Evolutionary conservation across 2,329 filamentous ascomycete species (phyloP).

Genomic region (Huntiella moniliformis): DNA sequence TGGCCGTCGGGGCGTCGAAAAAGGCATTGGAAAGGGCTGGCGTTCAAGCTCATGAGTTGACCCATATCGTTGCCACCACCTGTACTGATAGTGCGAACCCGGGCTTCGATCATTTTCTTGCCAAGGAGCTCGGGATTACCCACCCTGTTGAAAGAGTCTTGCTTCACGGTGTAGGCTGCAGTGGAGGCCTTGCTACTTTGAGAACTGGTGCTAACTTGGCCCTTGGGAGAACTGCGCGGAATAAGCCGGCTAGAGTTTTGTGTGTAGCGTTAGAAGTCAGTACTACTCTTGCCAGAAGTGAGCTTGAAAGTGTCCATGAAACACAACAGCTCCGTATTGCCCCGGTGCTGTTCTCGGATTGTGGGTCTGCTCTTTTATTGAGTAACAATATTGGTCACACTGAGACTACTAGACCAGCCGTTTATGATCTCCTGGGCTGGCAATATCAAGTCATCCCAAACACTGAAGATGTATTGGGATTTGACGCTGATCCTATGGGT

Average conservation of each 20-base stretch:
- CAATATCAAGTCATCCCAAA: slow-evolving; percentile 43
- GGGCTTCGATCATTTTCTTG: slow-evolving; percentile 47
- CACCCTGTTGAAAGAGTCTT: slow-evolving; percentile 43
- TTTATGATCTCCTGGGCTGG: slow-evolving; percentile 47
- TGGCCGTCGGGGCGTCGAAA: slow-evolving; percentile 34
- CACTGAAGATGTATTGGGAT: slow-evolving; percentile 43
- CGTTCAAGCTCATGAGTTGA: slow-evolving; percentile 34
- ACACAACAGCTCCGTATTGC: slow-evolving; percentile 45
- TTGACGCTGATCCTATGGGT: slow-evolving; percentile 45
- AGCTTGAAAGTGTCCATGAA: slow-evolving; percentile 43
- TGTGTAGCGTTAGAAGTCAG: slow-evolving; percentile 46
- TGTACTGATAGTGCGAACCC: slow-evolving; percentile 54
- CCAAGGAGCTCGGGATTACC: slow-evolving; percentile 37
- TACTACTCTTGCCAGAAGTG: slow-evolving; percentile 42
- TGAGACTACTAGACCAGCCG: slow-evolving; percentile 18
- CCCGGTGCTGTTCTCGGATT: slow-evolving; percentile 49
- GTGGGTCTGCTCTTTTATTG: slow-evolving; percentile 44
- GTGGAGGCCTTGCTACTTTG: slow-evolving; percentile 41
- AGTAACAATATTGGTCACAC: slow-evolving; percentile 40
- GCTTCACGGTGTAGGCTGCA: slow-evolving; percentile 47
- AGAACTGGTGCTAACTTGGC: slow-evolving; percentile 49
- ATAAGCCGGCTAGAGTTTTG: slow-evolving; percentile 41
- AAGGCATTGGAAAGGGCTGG: slow-evolving; percentile 38
- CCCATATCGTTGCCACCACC: slow-evolving; percentile 47
- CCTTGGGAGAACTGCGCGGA: slow-evolving; percentile 38